Percentiles rank a stretch among this genome's conserved stretches.
Conservation (phyloP, 768 basidiomycete species). For the Rhizopogon vulgaris region DNA sequence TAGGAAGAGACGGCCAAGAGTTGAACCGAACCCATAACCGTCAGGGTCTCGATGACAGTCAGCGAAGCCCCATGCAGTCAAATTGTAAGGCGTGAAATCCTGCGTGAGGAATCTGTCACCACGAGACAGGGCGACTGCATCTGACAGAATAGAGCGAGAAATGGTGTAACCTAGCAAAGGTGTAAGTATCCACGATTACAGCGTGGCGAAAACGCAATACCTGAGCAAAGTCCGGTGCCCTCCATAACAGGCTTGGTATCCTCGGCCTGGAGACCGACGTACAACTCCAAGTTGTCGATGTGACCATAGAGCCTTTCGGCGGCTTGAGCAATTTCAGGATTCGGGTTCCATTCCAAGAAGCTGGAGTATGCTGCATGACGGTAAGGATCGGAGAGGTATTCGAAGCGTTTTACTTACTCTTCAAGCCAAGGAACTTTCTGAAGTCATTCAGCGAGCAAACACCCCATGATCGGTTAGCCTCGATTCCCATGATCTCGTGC, state of each 20-base stretch:
- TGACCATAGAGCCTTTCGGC: constrained; percentile 76
- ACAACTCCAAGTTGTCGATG: constrained; percentile 74
- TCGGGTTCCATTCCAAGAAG: constrained; percentile 80
- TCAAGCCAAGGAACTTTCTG: constrained; percentile 74
- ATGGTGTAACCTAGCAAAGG: constrained; percentile 60
- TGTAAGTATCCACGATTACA: not conserved
- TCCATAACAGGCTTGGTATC: constrained; percentile 70
- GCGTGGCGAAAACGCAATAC: constrained; percentile 27
- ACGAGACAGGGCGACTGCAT: constrained; percentile 81
- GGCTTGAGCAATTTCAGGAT: constrained; percentile 58
- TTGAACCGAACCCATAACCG: constrained; percentile 66
- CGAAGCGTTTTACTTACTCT: constrained; percentile 39
- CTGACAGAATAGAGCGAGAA: constrained; percentile 78
- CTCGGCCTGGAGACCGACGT: constrained; percentile 77
- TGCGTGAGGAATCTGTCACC: constrained; percentile 80
- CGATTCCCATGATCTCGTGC: constrained; percentile 82
- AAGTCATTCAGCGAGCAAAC: constrained; percentile 83
- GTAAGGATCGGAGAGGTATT: not conserved
- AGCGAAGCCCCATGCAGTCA: constrained; percentile 80
- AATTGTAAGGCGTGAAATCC: constrained; percentile 74
- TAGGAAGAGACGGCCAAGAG: constrained; percentile 65
- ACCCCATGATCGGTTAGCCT: constrained; percentile 71
- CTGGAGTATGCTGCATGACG: constrained; percentile 46
- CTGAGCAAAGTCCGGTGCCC: constrained; percentile 82
- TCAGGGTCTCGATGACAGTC: constrained; percentile 73